Evolutionary conservation across 441 rosid species (phyloP).

Genomic region (Adansonia madagascariensis): DNA sequence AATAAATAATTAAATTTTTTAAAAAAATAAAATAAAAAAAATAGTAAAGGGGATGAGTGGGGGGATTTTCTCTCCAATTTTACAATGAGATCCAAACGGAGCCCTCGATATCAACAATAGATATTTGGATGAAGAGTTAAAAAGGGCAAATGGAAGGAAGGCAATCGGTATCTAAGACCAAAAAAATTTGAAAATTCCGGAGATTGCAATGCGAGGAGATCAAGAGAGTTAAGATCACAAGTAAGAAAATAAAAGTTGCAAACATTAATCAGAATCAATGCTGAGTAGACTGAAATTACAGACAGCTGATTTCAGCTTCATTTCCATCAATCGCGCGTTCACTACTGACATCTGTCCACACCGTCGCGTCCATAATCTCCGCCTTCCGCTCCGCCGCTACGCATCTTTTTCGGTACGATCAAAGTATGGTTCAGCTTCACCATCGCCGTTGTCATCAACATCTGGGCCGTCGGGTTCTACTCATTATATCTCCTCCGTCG

Average conservation of each 20-base stretch:
- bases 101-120: too few species aligned
- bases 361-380: constrained; percentile 32
- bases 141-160: too few species aligned
- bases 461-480: constrained; percentile 46
- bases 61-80: too few species aligned
- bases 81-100: too few species aligned
- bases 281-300: constrained; percentile 33
- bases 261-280: constrained; percentile 36
- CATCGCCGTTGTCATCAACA: constrained; percentile 27
- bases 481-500: constrained; percentile 55
- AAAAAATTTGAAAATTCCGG: not conserved
- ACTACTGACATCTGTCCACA: not conserved
- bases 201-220: not conserved
- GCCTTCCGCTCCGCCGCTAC: constrained; percentile 31
- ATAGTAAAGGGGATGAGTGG: too few species aligned
- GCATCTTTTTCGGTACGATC: constrained; percentile 35
- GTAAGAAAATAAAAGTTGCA: not conserved
- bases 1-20: too few species aligned
- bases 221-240: not conserved
- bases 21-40: too few species aligned
- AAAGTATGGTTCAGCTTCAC: constrained; percentile 30
- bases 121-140: too few species aligned
- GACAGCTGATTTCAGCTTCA: not conserved
- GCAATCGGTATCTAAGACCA: too few species aligned
- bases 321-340: constrained; percentile 8